Percentiles rank a stretch among this genome's conserved stretches.
These are phyloP conservation scores for Poa annua DNA, from an alignment of 176 grass and related monocot genomes.

Conservation along the genomic window DNA sequence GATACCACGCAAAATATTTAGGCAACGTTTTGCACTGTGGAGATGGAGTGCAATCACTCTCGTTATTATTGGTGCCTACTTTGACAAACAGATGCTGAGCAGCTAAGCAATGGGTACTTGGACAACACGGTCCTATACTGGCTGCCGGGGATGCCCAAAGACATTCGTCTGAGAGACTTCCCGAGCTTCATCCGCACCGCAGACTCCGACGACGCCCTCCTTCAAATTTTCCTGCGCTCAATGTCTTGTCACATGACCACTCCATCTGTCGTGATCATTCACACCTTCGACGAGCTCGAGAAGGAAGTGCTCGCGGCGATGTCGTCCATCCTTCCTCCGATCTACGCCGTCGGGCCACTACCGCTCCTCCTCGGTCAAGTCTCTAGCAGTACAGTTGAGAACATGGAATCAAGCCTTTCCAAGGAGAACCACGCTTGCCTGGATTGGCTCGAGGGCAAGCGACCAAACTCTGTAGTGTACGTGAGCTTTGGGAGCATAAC, in stretches of 20 bases:
- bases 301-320: neutral
- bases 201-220: neutral
- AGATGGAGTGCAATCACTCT: no score
- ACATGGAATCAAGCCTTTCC: neutral
- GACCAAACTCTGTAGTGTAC: conserved; percentile 1
- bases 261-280: conserved; percentile 20
- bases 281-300: conserved; percentile 43
- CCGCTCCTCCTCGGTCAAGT: neutral
- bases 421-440: conserved; percentile 27
- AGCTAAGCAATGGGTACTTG: conserved; percentile 41
- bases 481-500: conserved; percentile 28
- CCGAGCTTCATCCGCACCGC: conserved; percentile 21
- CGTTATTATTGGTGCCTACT: no score
- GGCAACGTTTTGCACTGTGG: no score
- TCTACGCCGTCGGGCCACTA: conserved; percentile 31
- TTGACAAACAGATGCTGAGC: conserved; percentile 1
- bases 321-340: neutral
- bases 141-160: conserved; percentile 23
- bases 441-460: conserved; percentile 13
- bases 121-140: conserved; percentile 23
- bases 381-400: neutral
- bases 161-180: conserved; percentile 26
- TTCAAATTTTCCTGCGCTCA: neutral
- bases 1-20: no score
- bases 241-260: neutral